phyloP scores from a whole-genome alignment of 306 rosid genomes.

The Lathyrus tuberosus region DNA sequence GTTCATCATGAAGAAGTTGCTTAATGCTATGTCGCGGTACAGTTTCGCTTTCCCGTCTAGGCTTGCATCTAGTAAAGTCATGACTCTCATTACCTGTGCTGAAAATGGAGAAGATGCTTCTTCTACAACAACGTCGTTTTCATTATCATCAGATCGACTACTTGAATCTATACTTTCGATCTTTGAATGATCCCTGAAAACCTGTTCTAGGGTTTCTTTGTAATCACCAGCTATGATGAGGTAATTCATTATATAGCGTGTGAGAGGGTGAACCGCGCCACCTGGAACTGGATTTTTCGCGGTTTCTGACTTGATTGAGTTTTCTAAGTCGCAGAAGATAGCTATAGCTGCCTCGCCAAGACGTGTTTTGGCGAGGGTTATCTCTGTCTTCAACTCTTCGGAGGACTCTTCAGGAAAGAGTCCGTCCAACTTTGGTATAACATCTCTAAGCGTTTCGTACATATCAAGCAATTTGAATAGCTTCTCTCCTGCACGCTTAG shows the following conservation, averaged over 20 bases:
- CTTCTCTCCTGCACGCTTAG: conserved; percentile 63
- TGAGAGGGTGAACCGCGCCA: conserved; percentile 56
- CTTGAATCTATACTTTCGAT: conserved; percentile 57
- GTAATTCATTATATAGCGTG: conserved; percentile 59
- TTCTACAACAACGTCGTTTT: neutral
- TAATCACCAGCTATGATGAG: conserved; percentile 49
- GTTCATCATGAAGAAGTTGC: conserved; percentile 86
- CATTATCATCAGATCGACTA: conserved; percentile 30
- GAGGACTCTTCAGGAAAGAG: conserved; percentile 44
- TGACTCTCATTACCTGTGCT: conserved; percentile 51
- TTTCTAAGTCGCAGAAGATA: conserved; percentile 51
- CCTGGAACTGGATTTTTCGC: conserved; percentile 49
- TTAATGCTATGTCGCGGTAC: conserved; percentile 62
- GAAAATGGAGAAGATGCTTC: conserved; percentile 49
- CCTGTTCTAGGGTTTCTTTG: conserved; percentile 52
- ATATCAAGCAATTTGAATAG: conserved; percentile 68
- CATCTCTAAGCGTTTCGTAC: conserved; percentile 59
- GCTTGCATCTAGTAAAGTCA: conserved; percentile 68
- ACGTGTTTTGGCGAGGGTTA: conserved; percentile 37
- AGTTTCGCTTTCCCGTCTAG: conserved; percentile 63
- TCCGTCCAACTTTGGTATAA: conserved; percentile 32
- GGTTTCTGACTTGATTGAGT: conserved; percentile 42
- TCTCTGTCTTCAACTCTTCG: conserved; percentile 50
- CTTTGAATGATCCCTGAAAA: conserved; percentile 52
- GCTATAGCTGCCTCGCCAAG: conserved; percentile 51